Evolutionary conservation across 257 asterid genomes (phyloP).

Genomic region (Salvia hispanica): DNA sequence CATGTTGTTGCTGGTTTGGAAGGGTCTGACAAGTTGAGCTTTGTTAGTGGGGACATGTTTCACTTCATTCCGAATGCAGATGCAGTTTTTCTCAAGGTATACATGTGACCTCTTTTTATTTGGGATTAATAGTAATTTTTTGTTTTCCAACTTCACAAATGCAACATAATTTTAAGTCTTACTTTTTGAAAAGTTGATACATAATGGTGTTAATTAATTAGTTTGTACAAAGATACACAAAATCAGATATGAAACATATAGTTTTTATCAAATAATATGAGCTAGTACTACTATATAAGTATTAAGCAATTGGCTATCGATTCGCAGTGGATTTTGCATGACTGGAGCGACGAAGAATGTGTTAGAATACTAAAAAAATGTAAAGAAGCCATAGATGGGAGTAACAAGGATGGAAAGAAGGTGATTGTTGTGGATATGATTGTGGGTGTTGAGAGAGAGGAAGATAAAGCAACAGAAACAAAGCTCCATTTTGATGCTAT

Average conservation of each 20-base stretch:
- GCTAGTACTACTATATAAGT: too few relatives aligned
- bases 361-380: background rate
- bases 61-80: conserved; percentile 24
- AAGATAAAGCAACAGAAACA: background rate
- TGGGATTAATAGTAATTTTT: too few relatives aligned
- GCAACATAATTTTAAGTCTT: too few relatives aligned
- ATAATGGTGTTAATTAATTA: too few relatives aligned
- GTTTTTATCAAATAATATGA: too few relatives aligned
- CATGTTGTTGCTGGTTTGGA: conserved; percentile 34
- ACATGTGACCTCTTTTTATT: too few relatives aligned
- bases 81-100: conserved; percentile 24
- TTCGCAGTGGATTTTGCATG: conserved; percentile 5
- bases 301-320: background rate
- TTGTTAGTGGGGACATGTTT: conserved; percentile 32
- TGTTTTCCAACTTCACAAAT: too few relatives aligned
- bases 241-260: too few relatives aligned
- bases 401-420: background rate
- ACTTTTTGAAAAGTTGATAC: too few relatives aligned
- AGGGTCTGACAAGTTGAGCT: conserved; percentile 25
- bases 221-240: too few relatives aligned
- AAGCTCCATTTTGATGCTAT: background rate
- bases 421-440: conserved; percentile 23
- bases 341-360: conserved; percentile 5
- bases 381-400: conserved; percentile 6
- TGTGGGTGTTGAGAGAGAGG: conserved; percentile 3